Evolutionary conservation across 495 filamentous ascomycete species (phyloP).

Genomic region (Penicillium chermesinum): DNA sequence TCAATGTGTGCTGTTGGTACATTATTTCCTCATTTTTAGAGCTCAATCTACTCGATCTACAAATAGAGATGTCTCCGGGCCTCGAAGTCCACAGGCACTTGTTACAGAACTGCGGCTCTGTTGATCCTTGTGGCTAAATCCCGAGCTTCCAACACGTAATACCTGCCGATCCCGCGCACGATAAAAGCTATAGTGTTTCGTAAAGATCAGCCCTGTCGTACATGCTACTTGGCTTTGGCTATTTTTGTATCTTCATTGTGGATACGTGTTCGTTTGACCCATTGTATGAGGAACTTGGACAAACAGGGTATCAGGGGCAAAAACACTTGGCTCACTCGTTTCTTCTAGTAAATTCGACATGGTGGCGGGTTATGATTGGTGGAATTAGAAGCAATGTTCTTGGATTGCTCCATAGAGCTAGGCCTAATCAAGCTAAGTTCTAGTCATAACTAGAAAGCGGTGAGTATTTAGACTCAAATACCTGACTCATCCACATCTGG

Average conservation of each 20-base stretch:
- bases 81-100: too few relatives aligned
- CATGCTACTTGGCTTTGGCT: background rate
- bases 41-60: too few relatives aligned
- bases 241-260: background rate
- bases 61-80: too few relatives aligned
- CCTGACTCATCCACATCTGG: constrained; percentile 23
- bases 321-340: constrained; percentile 8
- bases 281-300: too few relatives aligned
- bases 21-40: background rate
- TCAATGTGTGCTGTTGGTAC: background rate
- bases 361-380: background rate
- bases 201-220: background rate
- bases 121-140: constrained; percentile 15
- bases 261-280: background rate
- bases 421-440: constrained; percentile 3
- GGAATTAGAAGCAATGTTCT: background rate
- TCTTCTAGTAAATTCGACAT: constrained; percentile 30
- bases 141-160: background rate
- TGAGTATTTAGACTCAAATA: constrained; percentile 4
- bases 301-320: constrained; percentile 4
- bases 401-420: constrained; percentile 11
- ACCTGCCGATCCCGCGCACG: background rate
- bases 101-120: constrained; percentile 9
- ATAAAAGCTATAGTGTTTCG: background rate
- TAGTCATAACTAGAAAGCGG: constrained; percentile 24